These are phyloP conservation scores for Adansonia madagascariensis DNA, from an alignment of 441 rosid genomes.

Conservation along the genomic window DNA sequence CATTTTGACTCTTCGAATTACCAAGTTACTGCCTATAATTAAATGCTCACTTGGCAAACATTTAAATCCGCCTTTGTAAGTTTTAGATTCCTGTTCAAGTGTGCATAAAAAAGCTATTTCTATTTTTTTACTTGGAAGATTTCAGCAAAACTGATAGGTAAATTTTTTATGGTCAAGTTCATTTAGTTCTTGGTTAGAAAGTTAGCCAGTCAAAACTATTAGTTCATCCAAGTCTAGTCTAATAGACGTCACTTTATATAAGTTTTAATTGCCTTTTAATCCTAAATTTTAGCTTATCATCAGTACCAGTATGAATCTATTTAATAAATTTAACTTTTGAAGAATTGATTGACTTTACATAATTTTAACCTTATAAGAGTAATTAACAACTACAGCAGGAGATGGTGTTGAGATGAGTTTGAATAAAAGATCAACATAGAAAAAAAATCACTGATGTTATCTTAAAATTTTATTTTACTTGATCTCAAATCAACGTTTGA, in stretches of 20 bases:
- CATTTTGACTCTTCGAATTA: background rate
- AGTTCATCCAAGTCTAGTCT: background rate
- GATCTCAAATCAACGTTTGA: background rate
- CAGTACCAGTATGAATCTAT: background rate
- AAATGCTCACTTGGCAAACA: too few species aligned
- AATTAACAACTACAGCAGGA: background rate
- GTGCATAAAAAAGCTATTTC: too few species aligned
- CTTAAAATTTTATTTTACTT: background rate
- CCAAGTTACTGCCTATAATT: too few species aligned
- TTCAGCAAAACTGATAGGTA: too few species aligned
- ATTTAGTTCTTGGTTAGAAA: background rate
- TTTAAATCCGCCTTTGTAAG: too few species aligned
- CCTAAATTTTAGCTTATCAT: background rate
- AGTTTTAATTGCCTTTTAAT: background rate
- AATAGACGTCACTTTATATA: background rate
- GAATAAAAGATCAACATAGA: background rate
- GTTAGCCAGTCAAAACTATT: background rate
- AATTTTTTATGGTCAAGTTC: background rate
- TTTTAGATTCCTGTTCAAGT: too few species aligned
- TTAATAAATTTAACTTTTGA: background rate
- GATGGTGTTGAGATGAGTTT: background rate
- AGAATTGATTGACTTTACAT: background rate
- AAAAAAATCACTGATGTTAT: background rate
- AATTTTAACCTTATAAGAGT: background rate
- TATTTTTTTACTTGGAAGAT: too few species aligned